Percentiles rank a stretch among this genome's conserved stretches.
Evolutionary conservation across 2,329 filamentous ascomycete genomes (phyloP).

Genomic region (Penicillium thymicola): DNA sequence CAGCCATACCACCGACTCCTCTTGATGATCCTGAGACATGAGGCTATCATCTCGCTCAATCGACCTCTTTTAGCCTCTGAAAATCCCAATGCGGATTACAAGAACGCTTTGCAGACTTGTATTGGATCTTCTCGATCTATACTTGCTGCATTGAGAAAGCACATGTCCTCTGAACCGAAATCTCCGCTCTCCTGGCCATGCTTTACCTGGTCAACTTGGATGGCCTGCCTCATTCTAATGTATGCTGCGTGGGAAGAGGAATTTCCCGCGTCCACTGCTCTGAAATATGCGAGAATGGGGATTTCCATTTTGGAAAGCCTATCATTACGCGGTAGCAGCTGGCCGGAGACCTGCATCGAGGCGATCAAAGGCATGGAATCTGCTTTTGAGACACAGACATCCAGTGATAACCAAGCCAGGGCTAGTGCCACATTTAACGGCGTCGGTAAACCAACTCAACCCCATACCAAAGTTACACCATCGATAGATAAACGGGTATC

Average conservation of each 20-base stretch:
- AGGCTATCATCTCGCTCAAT: constrained; percentile 52
- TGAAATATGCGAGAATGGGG: constrained; percentile 39
- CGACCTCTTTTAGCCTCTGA: constrained; percentile 50
- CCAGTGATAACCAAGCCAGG: not conserved
- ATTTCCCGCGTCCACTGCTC: constrained; percentile 37
- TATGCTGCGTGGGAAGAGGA: constrained; percentile 50
- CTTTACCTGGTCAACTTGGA: constrained; percentile 54
- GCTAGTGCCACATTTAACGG: not conserved
- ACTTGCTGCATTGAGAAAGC: constrained; percentile 41
- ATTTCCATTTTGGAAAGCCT: constrained; percentile 35
- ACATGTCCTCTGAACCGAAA: constrained; percentile 16
- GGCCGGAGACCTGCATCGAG: constrained; percentile 41
- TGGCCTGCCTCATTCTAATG: constrained; percentile 52
- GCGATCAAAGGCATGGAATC: constrained; percentile 36
- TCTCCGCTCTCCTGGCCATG: constrained; percentile 49
- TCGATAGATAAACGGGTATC: not conserved
- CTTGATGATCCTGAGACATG: constrained; percentile 48
- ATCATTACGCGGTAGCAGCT: constrained; percentile 34
- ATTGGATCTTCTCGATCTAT: constrained; percentile 51
- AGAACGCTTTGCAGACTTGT: constrained; percentile 51
- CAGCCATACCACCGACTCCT: constrained; percentile 41
- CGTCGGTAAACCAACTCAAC: not conserved
- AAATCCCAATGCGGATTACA: constrained; percentile 44
- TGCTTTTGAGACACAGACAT: constrained; percentile 18
- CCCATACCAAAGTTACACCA: not conserved